A percentile compares a stretch with the other conserved stretches of the same genome.
These are phyloP conservation scores for Populus ilicifolia DNA, from an alignment of 345 rosid genomes.

Conservation along the genomic window DNA sequence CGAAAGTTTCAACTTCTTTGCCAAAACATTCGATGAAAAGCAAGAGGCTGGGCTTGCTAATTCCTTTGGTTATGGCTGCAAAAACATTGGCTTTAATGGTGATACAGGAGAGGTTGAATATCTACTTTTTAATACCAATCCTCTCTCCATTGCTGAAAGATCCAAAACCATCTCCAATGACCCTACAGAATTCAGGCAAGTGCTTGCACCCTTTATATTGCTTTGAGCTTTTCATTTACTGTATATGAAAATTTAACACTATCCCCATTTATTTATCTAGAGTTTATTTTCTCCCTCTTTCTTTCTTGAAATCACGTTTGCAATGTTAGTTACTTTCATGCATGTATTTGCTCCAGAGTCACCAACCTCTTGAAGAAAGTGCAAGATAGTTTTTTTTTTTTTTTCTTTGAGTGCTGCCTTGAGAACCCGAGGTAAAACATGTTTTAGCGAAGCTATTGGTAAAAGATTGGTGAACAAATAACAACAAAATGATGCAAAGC, in stretches of 20 bases:
- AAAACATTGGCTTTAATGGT: conserved; percentile 35
- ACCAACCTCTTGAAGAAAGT: background rate
- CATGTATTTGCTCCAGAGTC: background rate
- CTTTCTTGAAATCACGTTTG: background rate
- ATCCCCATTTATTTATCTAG: background rate
- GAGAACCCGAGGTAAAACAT: background rate
- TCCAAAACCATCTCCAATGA: conserved; percentile 24
- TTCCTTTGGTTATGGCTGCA: conserved; percentile 38
- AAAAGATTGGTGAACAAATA: background rate
- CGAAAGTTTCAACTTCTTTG: conserved; percentile 23
- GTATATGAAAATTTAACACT: background rate
- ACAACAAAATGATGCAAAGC: background rate
- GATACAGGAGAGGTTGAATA: conserved; percentile 37
- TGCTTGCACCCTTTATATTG: background rate
- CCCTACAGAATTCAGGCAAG: conserved; percentile 25
- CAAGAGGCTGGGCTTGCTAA: conserved; percentile 24
- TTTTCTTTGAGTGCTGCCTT: background rate
- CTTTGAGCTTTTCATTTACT: background rate
- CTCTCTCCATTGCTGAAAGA: conserved; percentile 21
- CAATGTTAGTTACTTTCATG: background rate
- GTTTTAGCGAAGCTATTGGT: background rate
- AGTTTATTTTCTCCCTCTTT: background rate
- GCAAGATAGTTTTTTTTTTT: background rate
- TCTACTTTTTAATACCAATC: conserved; percentile 25
- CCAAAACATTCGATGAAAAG: conserved; percentile 21